Base-by-base conservation (phyloP, 768 basidiomycete genomes). In the Dacryopinax spathularia region DNA sequence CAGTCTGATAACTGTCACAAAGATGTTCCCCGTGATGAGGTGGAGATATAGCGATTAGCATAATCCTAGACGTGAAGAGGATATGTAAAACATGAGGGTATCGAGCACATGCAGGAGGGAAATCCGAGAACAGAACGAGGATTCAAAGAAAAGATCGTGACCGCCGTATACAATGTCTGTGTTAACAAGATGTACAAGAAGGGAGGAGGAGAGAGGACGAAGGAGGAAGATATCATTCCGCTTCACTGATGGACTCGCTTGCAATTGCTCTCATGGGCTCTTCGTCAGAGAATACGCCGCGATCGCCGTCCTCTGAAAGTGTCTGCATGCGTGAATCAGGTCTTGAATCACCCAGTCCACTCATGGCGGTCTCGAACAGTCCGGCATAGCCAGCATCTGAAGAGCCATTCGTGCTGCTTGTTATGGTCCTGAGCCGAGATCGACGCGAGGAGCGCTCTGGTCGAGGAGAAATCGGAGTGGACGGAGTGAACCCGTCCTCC, bases 401-500 rank as follows among this genome's bases (percentile, higher is more conserved):
- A 10, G 48, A 56, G 22, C 48, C 48, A 29, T 20, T 56, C 29
- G 48, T 56, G 5, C 13, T 56, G 48, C 29, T 56, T 18, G 48
- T 56, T 10, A 27, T 56, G 9, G 48, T 56, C 48, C 48, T 56
- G 15, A 56, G 31, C 5, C 48, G 48, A 31, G 48, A 56, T 20
- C 48, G 48, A 5, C 48, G 48, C 22, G 48, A 56, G 13, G 48
- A 25, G 20, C 48, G 48, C 25, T 56, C 48, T 15, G 48, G 48
- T 3, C 48, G 48, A 29, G 48, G 25, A 15, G 48, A 56, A 5
- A 56, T 56, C 3, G 48, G 48, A 5, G 48, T 56, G 10, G 48
- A 15, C 48, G 48, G 48, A 27, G 48, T 29, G 71, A 88, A 88
- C 0, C 86, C 88, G 66, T 85, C 82, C 5, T 85, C 82, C 72